These are phyloP conservation scores for Juglanconis sp. DNA, from an alignment of 2,329 filamentous ascomycete genomes.

Conservation along the genomic window DNA sequence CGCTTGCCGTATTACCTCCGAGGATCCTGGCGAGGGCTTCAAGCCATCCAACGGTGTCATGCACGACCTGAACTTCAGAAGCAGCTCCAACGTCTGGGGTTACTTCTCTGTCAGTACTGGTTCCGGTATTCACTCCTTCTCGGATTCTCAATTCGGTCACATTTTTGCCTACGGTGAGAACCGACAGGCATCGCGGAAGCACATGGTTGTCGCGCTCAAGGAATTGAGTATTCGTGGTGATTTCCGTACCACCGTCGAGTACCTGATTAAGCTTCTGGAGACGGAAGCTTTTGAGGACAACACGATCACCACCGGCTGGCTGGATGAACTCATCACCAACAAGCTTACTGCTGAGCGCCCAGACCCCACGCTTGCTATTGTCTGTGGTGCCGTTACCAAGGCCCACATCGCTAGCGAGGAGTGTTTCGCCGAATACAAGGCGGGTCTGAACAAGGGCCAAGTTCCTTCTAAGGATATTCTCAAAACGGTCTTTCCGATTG, in stretches of 20 bases:
- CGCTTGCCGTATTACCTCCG: conserved; percentile 97
- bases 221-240: conserved; percentile 99
- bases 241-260: conserved; percentile 97
- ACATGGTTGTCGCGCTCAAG: conserved; percentile 98
- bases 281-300: conserved; percentile 98
- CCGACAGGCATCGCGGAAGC: conserved; percentile 90
- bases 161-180: conserved; percentile 99
- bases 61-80: conserved; percentile 98
- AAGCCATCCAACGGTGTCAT: conserved; percentile 99
- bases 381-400: conserved; percentile 92
- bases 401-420: conserved; percentile 91
- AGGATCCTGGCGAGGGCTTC: conserved; percentile 98
- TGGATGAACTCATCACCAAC: conserved; percentile 97
- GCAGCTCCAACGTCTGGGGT: conserved; percentile 98
- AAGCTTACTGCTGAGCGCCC: conserved; percentile 95
- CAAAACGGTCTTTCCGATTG: conserved; percentile 95
- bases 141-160: conserved; percentile 97
- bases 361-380: conserved; percentile 87
- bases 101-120: conserved; percentile 98
- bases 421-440: conserved; percentile 82
- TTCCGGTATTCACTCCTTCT: conserved; percentile 98
- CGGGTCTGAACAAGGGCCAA: conserved; percentile 92
- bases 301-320: conserved; percentile 98
- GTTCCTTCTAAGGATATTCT: conserved; percentile 94
- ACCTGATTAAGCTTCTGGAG: conserved; percentile 97